Evolutionary conservation across 1,139 yeast genomes (phyloP), one percentile per base, ranked within the genome.

Genomic region (Suhomyces bolitotheri): DNA sequence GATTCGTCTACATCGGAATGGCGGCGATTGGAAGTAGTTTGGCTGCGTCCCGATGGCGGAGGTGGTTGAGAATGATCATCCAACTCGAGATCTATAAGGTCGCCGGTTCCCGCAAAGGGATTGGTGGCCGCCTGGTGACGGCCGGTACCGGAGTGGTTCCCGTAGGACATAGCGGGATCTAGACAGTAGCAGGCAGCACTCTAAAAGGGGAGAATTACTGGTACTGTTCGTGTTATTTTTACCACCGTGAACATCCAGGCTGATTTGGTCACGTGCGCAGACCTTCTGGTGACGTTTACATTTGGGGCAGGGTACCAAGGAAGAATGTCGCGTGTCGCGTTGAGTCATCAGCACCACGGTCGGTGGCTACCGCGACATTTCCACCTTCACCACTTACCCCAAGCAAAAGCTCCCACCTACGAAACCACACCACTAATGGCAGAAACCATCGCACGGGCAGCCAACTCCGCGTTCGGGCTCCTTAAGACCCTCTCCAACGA

Each of bases 401-500:
- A n/a, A n/a, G n/a, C n/a, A n/a, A n/a, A n/a, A n/a, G n/a, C n/a
- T n/a, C n/a, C n/a, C n/a, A n/a, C n/a, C n/a, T n/a, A n/a, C n/a
- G n/a, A n/a, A n/a, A n/a, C n/a, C n/a, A 17, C 20, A 17, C 16
- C 13, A 14, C 26, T 25, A n/a, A 60, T 58, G 75, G 87, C 94
- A 12, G 92, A 83, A 60, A 62, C 67, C 34, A 85, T 90, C 40
- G 97, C 98, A 7, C 76, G 64, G 47, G 75, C 75, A 19, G 96
- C 97, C 7, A 86, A 82, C 49, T 51, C 62, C 10, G 92, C 97
- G 3, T 88, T 95, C 36, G 80, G 92, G 4, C 68, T 78, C 10
- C 72, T 92, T 42, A 92, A 92, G 54, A 83, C 96, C 0, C 66
- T 90, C 26, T 59, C 83, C 8, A 77, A 88, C 51, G 82, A 77